A percentile compares a stretch with the other conserved stretches of the same genome.
Evolutionary conservation across 2,329 filamentous ascomycete species (phyloP).

Genomic region (Mycogone perniciosa): DNA sequence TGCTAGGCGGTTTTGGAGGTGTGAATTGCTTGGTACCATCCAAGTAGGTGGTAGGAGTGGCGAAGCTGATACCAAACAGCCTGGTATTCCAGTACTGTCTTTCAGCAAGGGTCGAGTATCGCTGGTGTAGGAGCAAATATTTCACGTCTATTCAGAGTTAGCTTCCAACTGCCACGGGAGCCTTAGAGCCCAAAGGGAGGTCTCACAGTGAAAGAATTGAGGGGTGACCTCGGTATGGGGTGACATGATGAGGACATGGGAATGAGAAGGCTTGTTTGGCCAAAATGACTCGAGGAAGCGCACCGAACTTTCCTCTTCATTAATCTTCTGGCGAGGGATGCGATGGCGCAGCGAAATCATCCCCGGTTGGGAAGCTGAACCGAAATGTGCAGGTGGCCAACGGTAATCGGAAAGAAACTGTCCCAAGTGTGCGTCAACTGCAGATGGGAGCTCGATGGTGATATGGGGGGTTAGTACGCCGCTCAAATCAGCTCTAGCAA

Average conservation of each 20-base stretch:
- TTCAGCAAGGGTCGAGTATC: constrained; percentile 52
- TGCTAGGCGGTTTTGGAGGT: constrained; percentile 29
- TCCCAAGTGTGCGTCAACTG: constrained; percentile 59
- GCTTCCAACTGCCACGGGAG: too few species aligned
- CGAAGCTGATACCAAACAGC: constrained; percentile 74
- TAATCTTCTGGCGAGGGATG: constrained; percentile 54
- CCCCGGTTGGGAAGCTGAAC: constrained; percentile 37
- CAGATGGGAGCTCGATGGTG: constrained; percentile 74
- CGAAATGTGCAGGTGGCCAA: constrained; percentile 53
- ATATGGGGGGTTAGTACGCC: constrained; percentile 64
- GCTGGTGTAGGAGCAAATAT: constrained; percentile 70
- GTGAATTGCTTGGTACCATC: constrained; percentile 53
- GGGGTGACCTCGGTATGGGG: constrained; percentile 73
- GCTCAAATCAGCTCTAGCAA: constrained; percentile 69
- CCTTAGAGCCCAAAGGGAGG: too few species aligned
- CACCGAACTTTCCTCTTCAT: constrained; percentile 63
- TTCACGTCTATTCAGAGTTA: constrained; percentile 52
- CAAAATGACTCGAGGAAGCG: constrained; percentile 85
- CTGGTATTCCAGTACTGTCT: constrained; percentile 42
- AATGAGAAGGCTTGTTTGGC: constrained; percentile 55
- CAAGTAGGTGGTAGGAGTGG: constrained; percentile 59
- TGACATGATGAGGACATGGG: constrained; percentile 79
- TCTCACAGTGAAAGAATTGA: constrained; percentile 71
- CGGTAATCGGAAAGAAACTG: constrained; percentile 56
- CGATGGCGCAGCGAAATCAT: constrained; percentile 68